Percentiles rank a stretch among this genome's conserved stretches.
Evolutionary conservation across 2,329 filamentous ascomycete species (phyloP).

Genomic region (Emergomyces pasteurianus): DNA sequence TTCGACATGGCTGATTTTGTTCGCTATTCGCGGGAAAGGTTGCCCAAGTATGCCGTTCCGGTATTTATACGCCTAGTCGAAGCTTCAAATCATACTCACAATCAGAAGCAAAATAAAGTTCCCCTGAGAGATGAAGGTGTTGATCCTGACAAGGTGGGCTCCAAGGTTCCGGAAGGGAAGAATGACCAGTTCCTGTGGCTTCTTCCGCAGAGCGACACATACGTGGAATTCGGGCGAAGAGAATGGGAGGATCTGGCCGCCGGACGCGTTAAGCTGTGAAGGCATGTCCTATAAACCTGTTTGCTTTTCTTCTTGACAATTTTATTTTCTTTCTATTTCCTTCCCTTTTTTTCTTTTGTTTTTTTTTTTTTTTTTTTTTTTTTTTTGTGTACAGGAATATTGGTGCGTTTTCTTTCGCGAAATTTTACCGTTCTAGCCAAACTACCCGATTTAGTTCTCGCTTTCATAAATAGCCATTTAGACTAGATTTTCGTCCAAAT

Average conservation of each 20-base stretch:
- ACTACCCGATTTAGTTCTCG: too few species aligned
- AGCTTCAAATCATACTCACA: conserved; percentile 41
- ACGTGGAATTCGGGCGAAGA: conserved; percentile 45
- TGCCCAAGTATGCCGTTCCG: conserved; percentile 65
- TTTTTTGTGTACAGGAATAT: not conserved
- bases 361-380: too few species aligned
- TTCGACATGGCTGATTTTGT: conserved; percentile 53
- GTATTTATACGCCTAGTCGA: conserved; percentile 57
- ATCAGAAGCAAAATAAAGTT: conserved; percentile 72
- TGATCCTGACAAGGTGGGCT: conserved; percentile 39
- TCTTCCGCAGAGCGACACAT: conserved; percentile 38
- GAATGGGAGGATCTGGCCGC: conserved; percentile 46
- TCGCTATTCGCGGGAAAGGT: conserved; percentile 43
- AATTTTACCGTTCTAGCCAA: too few species aligned
- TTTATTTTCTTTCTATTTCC: too few species aligned
- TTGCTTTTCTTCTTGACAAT: not conserved
- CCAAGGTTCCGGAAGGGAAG: conserved; percentile 32
- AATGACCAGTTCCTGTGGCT: conserved; percentile 42
- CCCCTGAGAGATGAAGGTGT: conserved; percentile 56
- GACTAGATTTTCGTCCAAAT: too few species aligned
- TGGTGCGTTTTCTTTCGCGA: not conserved
- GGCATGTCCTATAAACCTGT: not conserved
- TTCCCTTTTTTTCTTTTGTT: too few species aligned
- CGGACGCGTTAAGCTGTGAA: conserved; percentile 36
- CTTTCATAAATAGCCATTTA: too few species aligned